Conservation (phyloP, 768 basidiomycete species). For the Guyanaporus albipodus region DNA sequence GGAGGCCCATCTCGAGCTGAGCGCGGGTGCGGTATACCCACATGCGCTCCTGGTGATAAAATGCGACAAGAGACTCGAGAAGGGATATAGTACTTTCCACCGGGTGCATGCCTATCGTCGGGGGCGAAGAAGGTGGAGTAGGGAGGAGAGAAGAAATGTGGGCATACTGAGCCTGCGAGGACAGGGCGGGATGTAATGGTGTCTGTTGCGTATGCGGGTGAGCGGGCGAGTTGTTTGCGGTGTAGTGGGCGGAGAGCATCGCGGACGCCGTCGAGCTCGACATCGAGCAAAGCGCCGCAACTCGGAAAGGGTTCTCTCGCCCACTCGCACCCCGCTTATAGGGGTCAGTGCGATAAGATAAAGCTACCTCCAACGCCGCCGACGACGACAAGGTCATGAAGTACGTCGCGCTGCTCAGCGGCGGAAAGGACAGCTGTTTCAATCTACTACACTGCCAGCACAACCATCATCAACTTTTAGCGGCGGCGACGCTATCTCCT, state of each 20-base stretch:
- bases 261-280: constrained; percentile 6
- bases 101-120: constrained; percentile 30
- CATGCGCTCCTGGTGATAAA: constrained; percentile 67
- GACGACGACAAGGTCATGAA: constrained; percentile 52
- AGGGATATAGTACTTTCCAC: constrained; percentile 50
- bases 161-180: constrained; percentile 19
- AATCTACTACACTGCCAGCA: constrained; percentile 85
- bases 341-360: constrained; percentile 24
- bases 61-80: constrained; percentile 60
- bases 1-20: constrained; percentile 48
- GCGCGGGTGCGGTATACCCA: constrained; percentile 69
- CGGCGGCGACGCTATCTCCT: constrained; percentile 86
- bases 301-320: too few species aligned
- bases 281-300: not conserved
- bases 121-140: constrained; percentile 33
- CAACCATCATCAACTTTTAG: constrained; percentile 84
- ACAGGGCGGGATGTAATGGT: constrained; percentile 29
- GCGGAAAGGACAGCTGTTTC: constrained; percentile 97
- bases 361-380: not conserved
- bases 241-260: constrained; percentile 70
- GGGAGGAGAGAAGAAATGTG: constrained; percentile 31
- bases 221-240: constrained; percentile 12
- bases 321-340: constrained; percentile 7
- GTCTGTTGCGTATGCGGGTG: constrained; percentile 25
- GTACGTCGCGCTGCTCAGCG: constrained; percentile 91